A percentile compares a stretch with the other conserved stretches of the same genome.
phyloP scores from a whole-genome alignment of 371 early-diverging fungal species.

The Dipsacomyces acuminosporus region DNA sequence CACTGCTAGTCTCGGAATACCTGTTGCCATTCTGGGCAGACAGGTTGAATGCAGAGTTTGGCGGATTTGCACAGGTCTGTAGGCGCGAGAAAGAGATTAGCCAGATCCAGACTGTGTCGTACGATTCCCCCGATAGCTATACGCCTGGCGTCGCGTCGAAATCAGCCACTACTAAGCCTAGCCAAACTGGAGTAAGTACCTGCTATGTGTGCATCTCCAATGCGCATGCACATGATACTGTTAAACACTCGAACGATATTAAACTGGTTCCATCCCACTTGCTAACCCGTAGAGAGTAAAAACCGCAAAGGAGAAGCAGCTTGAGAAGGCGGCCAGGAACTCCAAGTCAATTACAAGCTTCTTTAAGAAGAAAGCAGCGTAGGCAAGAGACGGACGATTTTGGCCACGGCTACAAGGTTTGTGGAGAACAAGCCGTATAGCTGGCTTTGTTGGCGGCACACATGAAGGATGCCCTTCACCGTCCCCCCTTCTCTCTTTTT shows the following conservation, averaged over 20 bases:
- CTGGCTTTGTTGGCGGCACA: too few species aligned
- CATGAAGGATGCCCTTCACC: too few species aligned
- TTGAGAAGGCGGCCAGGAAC: conserved; percentile 33
- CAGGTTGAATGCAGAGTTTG: conserved; percentile 17
- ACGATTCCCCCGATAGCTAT: conserved; percentile 34
- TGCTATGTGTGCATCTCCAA: too few species aligned
- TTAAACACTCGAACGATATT: too few species aligned
- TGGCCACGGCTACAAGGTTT: too few species aligned
- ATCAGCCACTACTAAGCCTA: neutral
- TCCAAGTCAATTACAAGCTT: conserved; percentile 38
- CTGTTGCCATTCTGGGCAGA: conserved; percentile 16
- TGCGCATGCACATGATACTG: too few species aligned
- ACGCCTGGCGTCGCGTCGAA: conserved; percentile 18
- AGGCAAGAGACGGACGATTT: too few species aligned
- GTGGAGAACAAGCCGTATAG: too few species aligned
- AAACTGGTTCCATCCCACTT: neutral
- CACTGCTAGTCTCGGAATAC: conserved; percentile 33
- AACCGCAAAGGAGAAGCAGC: conserved; percentile 34
- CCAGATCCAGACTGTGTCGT: conserved; percentile 3
- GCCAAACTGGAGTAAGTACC: neutral
- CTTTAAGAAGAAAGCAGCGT: conserved; percentile 15
- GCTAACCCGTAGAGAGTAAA: conserved; percentile 16
- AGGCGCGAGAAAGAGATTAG: conserved; percentile 5
- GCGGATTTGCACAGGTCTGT: conserved; percentile 10
- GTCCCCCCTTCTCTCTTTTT: too few species aligned